These are phyloP conservation scores for Xerocomus nothofagi DNA, from an alignment of 1,284 basidiomycete species.

Conservation along the genomic window DNA sequence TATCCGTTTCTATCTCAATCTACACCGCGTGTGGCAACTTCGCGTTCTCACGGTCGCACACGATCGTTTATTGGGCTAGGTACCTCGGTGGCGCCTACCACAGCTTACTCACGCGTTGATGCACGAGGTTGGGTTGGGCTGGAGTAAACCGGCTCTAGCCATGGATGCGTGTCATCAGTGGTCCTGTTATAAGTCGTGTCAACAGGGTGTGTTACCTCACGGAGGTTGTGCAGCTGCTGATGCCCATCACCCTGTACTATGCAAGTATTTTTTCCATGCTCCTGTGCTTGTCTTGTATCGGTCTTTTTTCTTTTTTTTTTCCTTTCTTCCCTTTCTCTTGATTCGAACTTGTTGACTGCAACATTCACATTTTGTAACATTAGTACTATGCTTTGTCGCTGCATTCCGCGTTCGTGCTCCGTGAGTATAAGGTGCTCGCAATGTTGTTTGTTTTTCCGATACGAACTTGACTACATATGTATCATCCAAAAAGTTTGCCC, in stretches of 20 bases:
- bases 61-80: slow-evolving; percentile 71
- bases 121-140: slow-evolving; percentile 71
- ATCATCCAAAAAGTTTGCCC: slow-evolving; percentile 65
- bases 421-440: slow-evolving; percentile 10
- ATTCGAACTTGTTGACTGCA: slow-evolving; percentile 20
- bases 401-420: slow-evolving; percentile 7
- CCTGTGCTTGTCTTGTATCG: slow-evolving; percentile 26
- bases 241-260: slow-evolving; percentile 9
- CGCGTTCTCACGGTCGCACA: slow-evolving; percentile 62
- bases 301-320: background rate
- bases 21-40: slow-evolving; percentile 73
- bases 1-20: slow-evolving; percentile 59
- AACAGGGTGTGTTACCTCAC: slow-evolving; percentile 11
- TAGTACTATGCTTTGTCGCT: slow-evolving; percentile 25
- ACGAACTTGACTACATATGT: background rate
- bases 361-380: slow-evolving; percentile 31
- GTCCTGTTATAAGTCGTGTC: slow-evolving; percentile 11
- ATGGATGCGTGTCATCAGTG: slow-evolving; percentile 2
- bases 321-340: background rate
- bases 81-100: slow-evolving; percentile 71
- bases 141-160: slow-evolving; percentile 33
- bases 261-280: slow-evolving; percentile 21
- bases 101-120: slow-evolving; percentile 78
- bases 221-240: slow-evolving; percentile 10
- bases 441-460: slow-evolving; percentile 9